Evolutionary conservation across 345 rosid genomes (phyloP).

Genomic region (Eucalyptus dawsonii): DNA sequence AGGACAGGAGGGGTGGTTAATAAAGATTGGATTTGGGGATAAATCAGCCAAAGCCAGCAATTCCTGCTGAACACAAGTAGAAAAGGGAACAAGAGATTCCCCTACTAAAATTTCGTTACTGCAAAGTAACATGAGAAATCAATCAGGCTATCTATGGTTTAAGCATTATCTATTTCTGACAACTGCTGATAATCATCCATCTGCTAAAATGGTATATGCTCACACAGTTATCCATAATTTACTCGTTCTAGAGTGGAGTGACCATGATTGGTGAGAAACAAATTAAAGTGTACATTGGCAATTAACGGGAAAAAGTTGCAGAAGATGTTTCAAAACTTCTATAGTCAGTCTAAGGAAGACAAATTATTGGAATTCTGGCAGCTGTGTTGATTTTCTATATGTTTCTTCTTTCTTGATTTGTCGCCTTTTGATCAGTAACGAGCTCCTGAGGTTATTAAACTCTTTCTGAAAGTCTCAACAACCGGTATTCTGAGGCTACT

Average conservation of each 20-base stretch:
- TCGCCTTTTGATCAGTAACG: neutral
- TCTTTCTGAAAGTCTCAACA: neutral
- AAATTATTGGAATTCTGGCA: neutral
- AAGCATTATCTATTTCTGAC: neutral
- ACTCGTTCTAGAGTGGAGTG: neutral
- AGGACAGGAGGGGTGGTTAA: neutral
- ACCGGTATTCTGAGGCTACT: neutral
- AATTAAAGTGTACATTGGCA: neutral
- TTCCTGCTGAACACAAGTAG: neutral
- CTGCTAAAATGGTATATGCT: neutral
- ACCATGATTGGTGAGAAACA: neutral
- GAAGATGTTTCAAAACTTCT: neutral
- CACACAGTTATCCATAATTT: neutral
- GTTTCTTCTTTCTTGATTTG: neutral
- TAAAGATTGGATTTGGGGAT: neutral
- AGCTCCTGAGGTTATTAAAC: neutral
- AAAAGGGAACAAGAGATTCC: neutral
- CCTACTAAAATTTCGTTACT: neutral
- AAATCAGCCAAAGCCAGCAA: neutral
- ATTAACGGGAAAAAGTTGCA: neutral
- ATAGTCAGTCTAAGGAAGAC: neutral
- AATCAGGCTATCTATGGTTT: neutral
- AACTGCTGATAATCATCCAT: neutral
- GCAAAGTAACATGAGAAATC: neutral
- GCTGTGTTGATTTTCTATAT: neutral